phyloP scores from a whole-genome alignment of 208 protist species.

The Leishmania guyanensis region DNA sequence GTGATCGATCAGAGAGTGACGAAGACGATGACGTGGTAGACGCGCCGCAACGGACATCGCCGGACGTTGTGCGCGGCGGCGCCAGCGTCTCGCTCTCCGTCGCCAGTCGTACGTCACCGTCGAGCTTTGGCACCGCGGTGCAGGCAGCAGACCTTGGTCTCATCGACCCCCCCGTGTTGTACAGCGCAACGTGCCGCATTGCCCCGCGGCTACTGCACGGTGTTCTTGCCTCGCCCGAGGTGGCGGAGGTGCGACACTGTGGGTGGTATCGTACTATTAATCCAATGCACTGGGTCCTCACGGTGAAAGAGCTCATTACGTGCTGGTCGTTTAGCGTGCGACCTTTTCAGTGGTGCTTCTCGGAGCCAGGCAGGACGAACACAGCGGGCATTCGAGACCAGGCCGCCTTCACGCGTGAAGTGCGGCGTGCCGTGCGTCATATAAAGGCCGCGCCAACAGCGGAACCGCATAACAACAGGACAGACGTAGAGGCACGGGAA shows the following conservation, averaged over 20 bases:
- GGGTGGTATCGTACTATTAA: conserved; percentile 50
- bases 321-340: conserved; percentile 53
- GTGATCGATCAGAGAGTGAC: neutral
- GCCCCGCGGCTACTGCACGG: conserved; percentile 76
- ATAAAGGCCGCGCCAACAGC: conserved; percentile 22
- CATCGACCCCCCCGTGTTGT: conserved; percentile 46
- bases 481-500: neutral
- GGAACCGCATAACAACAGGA: neutral
- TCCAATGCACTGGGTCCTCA: conserved; percentile 65
- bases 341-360: conserved; percentile 60
- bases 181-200: conserved; percentile 57
- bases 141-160: conserved; percentile 20
- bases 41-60: neutral
- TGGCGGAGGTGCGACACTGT: conserved; percentile 70
- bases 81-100: neutral
- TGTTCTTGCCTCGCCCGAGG: conserved; percentile 76
- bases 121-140: neutral
- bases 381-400: conserved; percentile 70
- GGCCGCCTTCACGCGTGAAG: conserved; percentile 64
- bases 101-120: neutral
- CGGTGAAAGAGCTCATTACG: conserved; percentile 57
- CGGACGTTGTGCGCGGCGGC: neutral
- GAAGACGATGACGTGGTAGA: neutral
- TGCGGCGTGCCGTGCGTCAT: conserved; percentile 57
- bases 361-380: conserved; percentile 61